Percentiles rank a stretch among this genome's conserved stretches.
phyloP scores from a whole-genome alignment of 2,329 filamentous ascomycete genomes.

The Neofusicoccum cordaticola region DNA sequence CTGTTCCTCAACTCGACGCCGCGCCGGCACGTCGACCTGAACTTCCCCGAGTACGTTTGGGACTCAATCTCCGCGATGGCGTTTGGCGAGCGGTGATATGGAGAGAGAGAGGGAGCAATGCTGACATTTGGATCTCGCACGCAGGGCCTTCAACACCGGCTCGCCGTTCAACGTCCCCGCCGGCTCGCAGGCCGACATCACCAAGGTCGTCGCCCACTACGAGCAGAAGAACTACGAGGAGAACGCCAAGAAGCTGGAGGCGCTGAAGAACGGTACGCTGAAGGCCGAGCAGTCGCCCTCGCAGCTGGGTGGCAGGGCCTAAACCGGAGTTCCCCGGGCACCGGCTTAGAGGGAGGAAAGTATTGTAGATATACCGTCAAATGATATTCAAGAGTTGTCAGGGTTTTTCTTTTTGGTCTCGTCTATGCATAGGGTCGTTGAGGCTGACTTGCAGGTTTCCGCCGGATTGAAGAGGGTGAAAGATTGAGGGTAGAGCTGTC shows the following conservation, averaged over 20 bases:
- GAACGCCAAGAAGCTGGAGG: conserved; percentile 55
- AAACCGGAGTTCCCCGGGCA: background rate
- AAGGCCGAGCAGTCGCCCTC: conserved; percentile 22
- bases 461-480: too few relatives aligned
- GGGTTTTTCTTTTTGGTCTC: background rate
- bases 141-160: conserved; percentile 60
- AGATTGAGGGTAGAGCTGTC: too few relatives aligned
- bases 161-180: conserved; percentile 64
- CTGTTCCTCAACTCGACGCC: conserved; percentile 53
- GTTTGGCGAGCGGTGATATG: background rate
- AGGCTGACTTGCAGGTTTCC: too few relatives aligned
- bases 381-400: background rate
- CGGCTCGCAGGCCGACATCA: conserved; percentile 59
- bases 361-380: too few relatives aligned
- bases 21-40: conserved; percentile 52
- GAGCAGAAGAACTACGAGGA: conserved; percentile 55
- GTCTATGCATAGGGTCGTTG: too few relatives aligned
- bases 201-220: conserved; percentile 61
- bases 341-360: background rate
- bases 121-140: background rate
- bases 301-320: background rate
- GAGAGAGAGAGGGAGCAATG: background rate
- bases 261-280: conserved; percentile 37
- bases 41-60: conserved; percentile 61
- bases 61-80: too few relatives aligned